Evolutionary conservation across 1,284 basidiomycete genomes (phyloP), one percentile per base, ranked within the genome.

Genomic region (Irpex sp.): DNA sequence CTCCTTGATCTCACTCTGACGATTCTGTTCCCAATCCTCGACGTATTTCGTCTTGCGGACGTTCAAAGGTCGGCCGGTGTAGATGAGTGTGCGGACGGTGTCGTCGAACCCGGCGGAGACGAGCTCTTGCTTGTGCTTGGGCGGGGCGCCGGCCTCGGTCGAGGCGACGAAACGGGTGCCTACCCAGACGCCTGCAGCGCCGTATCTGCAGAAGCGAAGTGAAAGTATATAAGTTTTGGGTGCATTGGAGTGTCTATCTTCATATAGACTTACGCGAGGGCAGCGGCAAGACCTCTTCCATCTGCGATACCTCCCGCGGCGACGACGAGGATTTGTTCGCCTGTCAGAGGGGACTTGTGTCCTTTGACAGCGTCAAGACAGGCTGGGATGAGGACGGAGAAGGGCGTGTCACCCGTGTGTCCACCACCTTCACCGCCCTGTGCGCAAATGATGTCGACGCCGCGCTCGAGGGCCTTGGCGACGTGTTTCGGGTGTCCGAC

Each of bases 401-500:
- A 91, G 0, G 91, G 83, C 4, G 82, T 89, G 62, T 91, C 87
- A 54, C 90, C 89, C 1, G 90, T 92, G 74, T 92, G 90, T 5
- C 89, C 89, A n/a, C 88, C 89, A 47, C 88, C 89, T 72, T 91
- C 89, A 36, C 89, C 89, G 58, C 86, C 88, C 72, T 91, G 93
- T 2, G 91, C 92, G 72, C 92, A 93, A 65, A 96, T 94, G 65
- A 96, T 85, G 72, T 96, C 94, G 21, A 94, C 91, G 38, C 93
- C 92, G 74, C 86, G 86, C 7, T 85, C 89, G 26, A 94, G 81
- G 5, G 92, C 93, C 76, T 94, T 93, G 34, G 78, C 73, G 59
- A 92, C 92, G 71, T 96, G 93, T 86, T 92, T 95, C n/a, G 91
- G 91, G 70, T 92, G 89, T 26, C 93, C 94, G 64, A 97, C 82